Evolutionary conservation across 2,329 filamentous ascomycete species (phyloP).

Genomic region (Rhinocladiella similis): DNA sequence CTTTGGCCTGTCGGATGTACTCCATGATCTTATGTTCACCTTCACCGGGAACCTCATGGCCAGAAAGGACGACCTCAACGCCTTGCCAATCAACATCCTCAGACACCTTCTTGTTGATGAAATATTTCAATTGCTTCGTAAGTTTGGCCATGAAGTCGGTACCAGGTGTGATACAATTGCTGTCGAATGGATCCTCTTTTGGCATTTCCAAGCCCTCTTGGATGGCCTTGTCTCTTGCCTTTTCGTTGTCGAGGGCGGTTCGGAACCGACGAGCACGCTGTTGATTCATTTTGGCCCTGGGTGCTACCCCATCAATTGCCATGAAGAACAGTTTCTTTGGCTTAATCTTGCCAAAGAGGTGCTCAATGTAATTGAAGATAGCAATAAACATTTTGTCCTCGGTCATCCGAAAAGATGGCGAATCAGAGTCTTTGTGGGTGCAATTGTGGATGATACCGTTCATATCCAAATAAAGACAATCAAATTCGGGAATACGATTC

Average conservation of each 20-base stretch:
- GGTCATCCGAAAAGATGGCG: constrained; percentile 85
- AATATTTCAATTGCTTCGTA: constrained; percentile 92
- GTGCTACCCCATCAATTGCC: constrained; percentile 97
- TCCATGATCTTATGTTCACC: constrained; percentile 99
- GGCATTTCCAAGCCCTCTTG: constrained; percentile 87
- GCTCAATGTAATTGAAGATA: constrained; percentile 99
- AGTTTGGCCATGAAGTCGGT: constrained; percentile 98
- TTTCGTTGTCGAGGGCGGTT: constrained; percentile 87
- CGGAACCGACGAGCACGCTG: constrained; percentile 93
- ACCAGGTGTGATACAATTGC: constrained; percentile 96
- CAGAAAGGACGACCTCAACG: constrained; percentile 92
- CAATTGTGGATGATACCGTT: constrained; percentile 99
- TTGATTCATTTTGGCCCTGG: constrained; percentile 99
- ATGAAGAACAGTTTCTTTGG: constrained; percentile 99
- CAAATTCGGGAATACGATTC: constrained; percentile 98
- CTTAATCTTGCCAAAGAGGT: constrained; percentile 97
- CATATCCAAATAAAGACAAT: constrained; percentile 87
- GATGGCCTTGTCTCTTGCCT: constrained; percentile 88
- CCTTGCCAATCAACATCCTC: constrained; percentile 98
- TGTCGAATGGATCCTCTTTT: constrained; percentile 94
- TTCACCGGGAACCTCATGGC: constrained; percentile 96
- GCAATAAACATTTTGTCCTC: constrained; percentile 99
- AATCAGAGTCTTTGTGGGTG: constrained; percentile 94
- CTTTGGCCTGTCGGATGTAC: constrained; percentile 96
- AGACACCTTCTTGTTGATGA: constrained; percentile 97